These are phyloP conservation scores for Protostelium mycophagum DNA, from an alignment of 78 protist genomes.

Conservation along the genomic window DNA sequence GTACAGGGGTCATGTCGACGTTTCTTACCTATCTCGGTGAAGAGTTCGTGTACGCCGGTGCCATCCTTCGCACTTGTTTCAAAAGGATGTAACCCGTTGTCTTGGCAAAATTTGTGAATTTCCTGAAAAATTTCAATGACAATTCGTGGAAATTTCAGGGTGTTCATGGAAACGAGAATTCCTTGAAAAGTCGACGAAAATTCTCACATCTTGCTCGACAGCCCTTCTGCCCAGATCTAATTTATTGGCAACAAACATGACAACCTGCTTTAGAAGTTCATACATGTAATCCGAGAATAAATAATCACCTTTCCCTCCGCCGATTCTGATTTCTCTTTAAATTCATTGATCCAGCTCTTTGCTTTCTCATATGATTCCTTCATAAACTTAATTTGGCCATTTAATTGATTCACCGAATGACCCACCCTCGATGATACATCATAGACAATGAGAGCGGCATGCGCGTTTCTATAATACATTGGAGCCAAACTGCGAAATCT, in stretches of 20 bases:
- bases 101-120: background rate
- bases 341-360: conserved; percentile 52
- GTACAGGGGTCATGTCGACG: background rate
- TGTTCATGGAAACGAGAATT: background rate
- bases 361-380: conserved; percentile 31
- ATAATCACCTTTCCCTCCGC: background rate
- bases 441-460: conserved; percentile 50
- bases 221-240: background rate
- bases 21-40: background rate
- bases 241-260: background rate
- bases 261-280: background rate
- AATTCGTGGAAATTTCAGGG: background rate
- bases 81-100: background rate
- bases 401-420: background rate
- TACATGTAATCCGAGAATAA: background rate
- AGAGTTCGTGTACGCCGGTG: background rate
- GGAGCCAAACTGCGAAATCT: conserved; percentile 47
- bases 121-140: background rate
- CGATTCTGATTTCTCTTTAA: conserved; percentile 12
- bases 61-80: background rate
- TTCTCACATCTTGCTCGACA: background rate
- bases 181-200: too few relatives aligned
- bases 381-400: too few relatives aligned
- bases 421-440: conserved; percentile 13
- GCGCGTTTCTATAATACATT: conserved; percentile 43